These are phyloP conservation scores for Xylariaceae sp. DNA, from an alignment of 2,329 filamentous ascomycete species.

Conservation along the genomic window DNA sequence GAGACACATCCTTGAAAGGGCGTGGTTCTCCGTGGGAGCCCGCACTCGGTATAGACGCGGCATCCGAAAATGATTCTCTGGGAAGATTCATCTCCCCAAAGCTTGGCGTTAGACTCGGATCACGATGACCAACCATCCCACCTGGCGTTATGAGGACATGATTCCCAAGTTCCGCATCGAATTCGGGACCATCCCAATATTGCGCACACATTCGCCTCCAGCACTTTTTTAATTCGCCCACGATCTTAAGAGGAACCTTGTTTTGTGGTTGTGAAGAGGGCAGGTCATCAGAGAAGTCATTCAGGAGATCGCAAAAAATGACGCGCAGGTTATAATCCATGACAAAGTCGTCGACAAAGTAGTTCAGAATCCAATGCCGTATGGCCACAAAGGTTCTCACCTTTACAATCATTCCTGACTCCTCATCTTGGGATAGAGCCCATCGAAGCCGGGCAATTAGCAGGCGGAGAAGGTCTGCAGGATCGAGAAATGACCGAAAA, in stretches of 20 bases:
- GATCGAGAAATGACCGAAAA: slow-evolving; percentile 78
- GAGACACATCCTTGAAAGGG: slow-evolving; percentile 44
- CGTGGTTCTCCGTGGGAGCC: slow-evolving; percentile 31
- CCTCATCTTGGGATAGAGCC: slow-evolving; percentile 74
- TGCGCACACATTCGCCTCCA: slow-evolving; percentile 87
- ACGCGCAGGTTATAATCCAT: slow-evolving; percentile 66
- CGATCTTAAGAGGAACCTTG: slow-evolving; percentile 69
- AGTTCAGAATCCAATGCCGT: slow-evolving; percentile 96
- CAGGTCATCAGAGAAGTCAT: slow-evolving; percentile 57
- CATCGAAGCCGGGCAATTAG: slow-evolving; percentile 79
- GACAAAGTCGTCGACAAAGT: slow-evolving; percentile 93
- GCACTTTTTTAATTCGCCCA: slow-evolving; percentile 92
- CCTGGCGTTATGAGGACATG: slow-evolving; percentile 69
- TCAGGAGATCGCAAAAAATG: slow-evolving; percentile 76
- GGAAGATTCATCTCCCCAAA: slow-evolving; percentile 46
- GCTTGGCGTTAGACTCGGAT: slow-evolving; percentile 49
- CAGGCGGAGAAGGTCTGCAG: slow-evolving; percentile 71
- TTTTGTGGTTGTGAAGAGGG: slow-evolving; percentile 38
- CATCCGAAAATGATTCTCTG: slow-evolving; percentile 42
- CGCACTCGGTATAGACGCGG: slow-evolving; percentile 31
- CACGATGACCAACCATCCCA: slow-evolving; percentile 59
- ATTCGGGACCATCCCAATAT: slow-evolving; percentile 77
- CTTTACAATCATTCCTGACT: slow-evolving; percentile 86
- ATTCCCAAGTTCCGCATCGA: slow-evolving; percentile 53
- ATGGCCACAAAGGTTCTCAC: slow-evolving; percentile 93